Base-by-base conservation (phyloP, 129 eudicot species). In the Chrysanthemum seticuspe region DNA sequence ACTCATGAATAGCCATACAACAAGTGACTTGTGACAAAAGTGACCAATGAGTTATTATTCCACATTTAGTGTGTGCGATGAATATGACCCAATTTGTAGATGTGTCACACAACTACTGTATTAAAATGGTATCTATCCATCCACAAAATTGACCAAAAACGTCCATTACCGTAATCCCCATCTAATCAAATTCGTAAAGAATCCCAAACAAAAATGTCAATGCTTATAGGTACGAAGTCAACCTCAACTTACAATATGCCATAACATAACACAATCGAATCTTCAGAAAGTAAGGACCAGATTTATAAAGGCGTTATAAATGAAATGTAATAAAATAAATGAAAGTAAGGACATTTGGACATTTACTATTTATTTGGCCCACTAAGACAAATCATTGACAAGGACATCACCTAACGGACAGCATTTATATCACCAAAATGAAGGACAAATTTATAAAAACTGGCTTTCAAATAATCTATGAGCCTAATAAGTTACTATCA, bases 1-100 rank as follows among this genome's bases (percentile, higher is more conserved):
- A 51, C 52, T 62, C 40, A 62, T 51, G 78, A 74, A 74, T 74
- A 67, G 71, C 63, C 69, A 52, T 70, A 31, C 14, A 36, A 54
- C 76, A 77, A 77, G 76, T 70, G 76, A 77, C 71, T 21, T 62
- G 81, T 70, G 72, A 78, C 66, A 53, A 70, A 74, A 36, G 78
- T 64, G 9, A 64, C 45, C 9, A 52, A 62, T 70, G 23, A 21
- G 40, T 13, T 10, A 60, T 63, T 62, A 78, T 70, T 78, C 76
- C 59, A 71, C 66, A 70, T 65, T 31, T 36, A 77, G 62, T 69
- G 70, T 11, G 49, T 73, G 61, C 3, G 21, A 73, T 50, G 36
- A 51, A 74, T 63, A 62, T 52, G 63, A 52, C 71, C 64, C 64
- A 73, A 3, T 18, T 63, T 65, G 65, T 55, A 53, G 47, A 74